Evolutionary conservation across 1,284 basidiomycete genomes (phyloP).

Genomic region (Ceratorhiza oryzae-sativae): DNA sequence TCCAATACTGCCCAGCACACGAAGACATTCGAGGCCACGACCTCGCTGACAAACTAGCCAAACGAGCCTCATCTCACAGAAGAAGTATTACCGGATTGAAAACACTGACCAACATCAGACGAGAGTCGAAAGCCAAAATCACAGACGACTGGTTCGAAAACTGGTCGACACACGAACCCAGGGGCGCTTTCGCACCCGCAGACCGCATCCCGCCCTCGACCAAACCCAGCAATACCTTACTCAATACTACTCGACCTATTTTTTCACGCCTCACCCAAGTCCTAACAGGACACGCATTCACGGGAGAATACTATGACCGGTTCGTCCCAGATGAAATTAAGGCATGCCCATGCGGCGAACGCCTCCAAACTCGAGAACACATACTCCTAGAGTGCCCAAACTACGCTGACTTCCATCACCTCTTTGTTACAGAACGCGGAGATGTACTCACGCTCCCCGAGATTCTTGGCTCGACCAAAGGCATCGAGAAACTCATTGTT

Average conservation of each 20-base stretch:
- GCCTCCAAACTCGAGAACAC: neutral
- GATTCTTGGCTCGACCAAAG: neutral
- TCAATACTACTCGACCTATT: constrained; percentile 40
- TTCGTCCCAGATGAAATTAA: neutral
- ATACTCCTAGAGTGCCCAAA: constrained; percentile 4
- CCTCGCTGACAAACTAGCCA: constrained; percentile 49
- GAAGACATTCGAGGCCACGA: constrained; percentile 49
- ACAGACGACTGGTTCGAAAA: constrained; percentile 44
- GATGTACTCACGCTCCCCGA: neutral
- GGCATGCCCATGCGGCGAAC: neutral
- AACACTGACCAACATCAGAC: constrained; percentile 24
- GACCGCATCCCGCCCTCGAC: constrained; percentile 46
- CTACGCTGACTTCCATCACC: neutral
- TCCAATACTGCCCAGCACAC: constrained; percentile 50
- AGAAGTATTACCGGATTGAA: constrained; percentile 11
- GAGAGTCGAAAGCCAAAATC: constrained; percentile 40
- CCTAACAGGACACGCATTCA: constrained; percentile 46
- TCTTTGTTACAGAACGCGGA: neutral
- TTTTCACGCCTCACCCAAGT: constrained; percentile 47
- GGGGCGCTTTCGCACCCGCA: constrained; percentile 46
- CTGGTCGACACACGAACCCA: constrained; percentile 14
- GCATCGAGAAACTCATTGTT: neutral
- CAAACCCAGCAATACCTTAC: constrained; percentile 45
- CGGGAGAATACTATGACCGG: neutral
- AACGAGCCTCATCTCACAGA: constrained; percentile 43